phyloP scores from a whole-genome alignment of 768 basidiomycete species.

The Melanogaster broomeanus region DNA sequence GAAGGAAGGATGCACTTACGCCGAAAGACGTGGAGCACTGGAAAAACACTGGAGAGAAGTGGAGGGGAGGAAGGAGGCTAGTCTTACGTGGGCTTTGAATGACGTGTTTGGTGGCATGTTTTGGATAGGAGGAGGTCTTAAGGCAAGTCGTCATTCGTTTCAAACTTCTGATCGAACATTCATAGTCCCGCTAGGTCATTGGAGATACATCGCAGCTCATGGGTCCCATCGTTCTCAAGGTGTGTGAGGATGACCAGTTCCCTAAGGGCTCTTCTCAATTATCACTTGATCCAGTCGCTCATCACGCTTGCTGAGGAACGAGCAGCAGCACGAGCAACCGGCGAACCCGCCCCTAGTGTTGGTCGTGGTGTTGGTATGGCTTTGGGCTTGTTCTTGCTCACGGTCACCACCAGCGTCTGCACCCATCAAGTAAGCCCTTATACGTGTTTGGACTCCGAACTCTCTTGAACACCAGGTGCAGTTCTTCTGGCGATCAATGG shows the following conservation, averaged over 20 bases:
- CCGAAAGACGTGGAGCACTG: slow-evolving; percentile 27
- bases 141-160: slow-evolving; percentile 28
- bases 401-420: slow-evolving; percentile 53
- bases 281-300: slow-evolving; percentile 42
- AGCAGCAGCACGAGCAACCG: slow-evolving; percentile 38
- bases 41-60: slow-evolving; percentile 47
- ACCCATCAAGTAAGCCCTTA: slow-evolving; percentile 55
- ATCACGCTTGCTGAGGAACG: slow-evolving; percentile 60
- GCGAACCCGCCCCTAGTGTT: slow-evolving; percentile 38
- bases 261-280: not conserved
- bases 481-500: slow-evolving; percentile 75
- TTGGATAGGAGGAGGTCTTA: slow-evolving; percentile 64
- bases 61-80: slow-evolving; percentile 48
- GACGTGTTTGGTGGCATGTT: slow-evolving; percentile 58
- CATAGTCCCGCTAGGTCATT: slow-evolving; percentile 41
- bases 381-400: slow-evolving; percentile 49
- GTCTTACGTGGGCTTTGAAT: slow-evolving; percentile 61
- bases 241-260: slow-evolving; percentile 14
- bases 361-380: slow-evolving; percentile 63
- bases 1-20: slow-evolving; percentile 16
- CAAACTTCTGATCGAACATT: not conserved
- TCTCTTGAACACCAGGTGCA: slow-evolving; percentile 15
- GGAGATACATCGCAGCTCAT: slow-evolving; percentile 64
- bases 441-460: not conserved
- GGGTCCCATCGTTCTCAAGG: slow-evolving; percentile 63